Evolutionary conservation across 306 rosid genomes (phyloP).

Genomic region (Lathyrus oleraceus): DNA sequence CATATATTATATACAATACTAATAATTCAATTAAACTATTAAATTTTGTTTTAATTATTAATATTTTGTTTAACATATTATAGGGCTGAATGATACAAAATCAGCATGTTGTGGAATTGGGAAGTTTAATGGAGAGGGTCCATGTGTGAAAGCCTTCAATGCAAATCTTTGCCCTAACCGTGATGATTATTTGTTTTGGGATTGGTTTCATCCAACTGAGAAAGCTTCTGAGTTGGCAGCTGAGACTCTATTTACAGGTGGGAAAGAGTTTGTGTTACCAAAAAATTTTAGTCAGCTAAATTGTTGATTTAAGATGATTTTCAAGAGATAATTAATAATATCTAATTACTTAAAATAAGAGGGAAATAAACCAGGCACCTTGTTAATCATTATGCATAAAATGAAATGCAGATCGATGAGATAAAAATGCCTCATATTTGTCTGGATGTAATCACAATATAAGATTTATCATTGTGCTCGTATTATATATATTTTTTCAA

Average conservation of each 20-base stretch:
- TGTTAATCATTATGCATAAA: neutral
- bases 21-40: too few species aligned
- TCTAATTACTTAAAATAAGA: neutral
- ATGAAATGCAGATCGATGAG: neutral
- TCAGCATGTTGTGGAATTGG: slow-evolving; percentile 65
- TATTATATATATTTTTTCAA: neutral
- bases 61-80: neutral
- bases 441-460: neutral
- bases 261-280: slow-evolving; percentile 19
- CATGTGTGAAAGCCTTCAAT: slow-evolving; percentile 16
- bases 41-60: neutral
- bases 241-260: neutral
- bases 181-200: slow-evolving; percentile 50
- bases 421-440: neutral
- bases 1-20: too few species aligned
- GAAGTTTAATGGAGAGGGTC: slow-evolving; percentile 33
- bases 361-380: neutral
- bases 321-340: neutral
- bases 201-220: slow-evolving; percentile 58
- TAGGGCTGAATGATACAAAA: slow-evolving; percentile 40
- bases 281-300: slow-evolving; percentile 39
- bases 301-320: neutral
- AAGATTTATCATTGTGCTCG: neutral
- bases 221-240: slow-evolving; percentile 38
- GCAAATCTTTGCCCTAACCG: slow-evolving; percentile 36